phyloP scores from a whole-genome alignment of 352 stramenopile genomes.

The Globisporangium uncinulatum region DNA sequence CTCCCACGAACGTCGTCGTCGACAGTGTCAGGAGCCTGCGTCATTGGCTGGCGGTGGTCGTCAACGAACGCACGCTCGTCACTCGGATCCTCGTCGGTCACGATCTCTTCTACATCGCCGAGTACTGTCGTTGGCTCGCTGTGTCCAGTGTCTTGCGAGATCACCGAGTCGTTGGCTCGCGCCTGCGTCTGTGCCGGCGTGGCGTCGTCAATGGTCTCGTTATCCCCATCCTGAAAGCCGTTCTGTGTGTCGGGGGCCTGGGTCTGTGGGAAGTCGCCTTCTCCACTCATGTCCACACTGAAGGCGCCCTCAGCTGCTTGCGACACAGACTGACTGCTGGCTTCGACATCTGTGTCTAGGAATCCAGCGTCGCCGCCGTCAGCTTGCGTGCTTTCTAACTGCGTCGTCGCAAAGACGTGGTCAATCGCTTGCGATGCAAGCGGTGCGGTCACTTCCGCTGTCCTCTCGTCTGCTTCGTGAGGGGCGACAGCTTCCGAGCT shows the following conservation, averaged over 20 bases:
- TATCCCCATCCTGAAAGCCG: slow-evolving; percentile 1
- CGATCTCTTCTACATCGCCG: neutral
- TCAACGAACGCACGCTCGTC: neutral
- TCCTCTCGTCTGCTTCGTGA: neutral
- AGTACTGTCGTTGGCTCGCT: neutral
- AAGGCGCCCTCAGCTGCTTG: neutral
- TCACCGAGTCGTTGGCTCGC: neutral
- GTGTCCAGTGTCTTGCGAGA: neutral
- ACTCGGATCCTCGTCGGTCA: neutral
- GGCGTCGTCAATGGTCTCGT: neutral
- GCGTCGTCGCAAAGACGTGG: neutral
- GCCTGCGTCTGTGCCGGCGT: neutral
- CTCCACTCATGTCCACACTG: neutral
- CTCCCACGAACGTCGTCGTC: neutral
- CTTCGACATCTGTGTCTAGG: neutral
- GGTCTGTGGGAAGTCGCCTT: slow-evolving; percentile 2
- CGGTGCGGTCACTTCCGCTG: neutral
- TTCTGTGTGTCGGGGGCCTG: slow-evolving; percentile 6
- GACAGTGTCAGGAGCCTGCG: neutral
- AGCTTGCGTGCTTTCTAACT: neutral
- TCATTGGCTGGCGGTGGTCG: neutral
- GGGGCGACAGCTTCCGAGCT: neutral
- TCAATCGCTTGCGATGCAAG: neutral
- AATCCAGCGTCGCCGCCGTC: neutral
- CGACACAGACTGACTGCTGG: neutral